Evolutionary conservation across 345 rosid species (phyloP).

Genomic region (Hypericum androsaemum): DNA sequence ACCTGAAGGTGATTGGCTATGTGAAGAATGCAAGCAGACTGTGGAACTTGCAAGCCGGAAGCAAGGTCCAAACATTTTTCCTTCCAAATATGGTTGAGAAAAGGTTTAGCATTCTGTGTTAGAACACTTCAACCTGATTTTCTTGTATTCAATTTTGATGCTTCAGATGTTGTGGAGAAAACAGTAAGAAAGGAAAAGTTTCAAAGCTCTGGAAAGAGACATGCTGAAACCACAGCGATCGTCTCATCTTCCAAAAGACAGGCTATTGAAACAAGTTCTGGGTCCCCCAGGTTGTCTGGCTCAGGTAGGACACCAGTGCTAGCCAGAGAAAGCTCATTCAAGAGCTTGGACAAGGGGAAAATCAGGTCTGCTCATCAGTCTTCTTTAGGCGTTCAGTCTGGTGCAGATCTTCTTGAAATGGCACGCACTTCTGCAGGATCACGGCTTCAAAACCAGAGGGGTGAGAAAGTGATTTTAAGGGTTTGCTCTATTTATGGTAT

Average conservation of each 20-base stretch:
- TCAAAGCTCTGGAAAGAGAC: constrained; percentile 46
- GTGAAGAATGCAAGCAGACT: constrained; percentile 84
- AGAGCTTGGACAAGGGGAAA: constrained; percentile 39
- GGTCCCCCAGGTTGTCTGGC: constrained; percentile 53
- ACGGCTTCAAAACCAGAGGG: constrained; percentile 42
- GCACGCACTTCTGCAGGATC: constrained; percentile 32
- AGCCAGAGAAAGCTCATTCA: constrained; percentile 30
- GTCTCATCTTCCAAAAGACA: constrained; percentile 45
- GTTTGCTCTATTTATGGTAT: neutral
- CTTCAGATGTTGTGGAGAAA: constrained; percentile 46
- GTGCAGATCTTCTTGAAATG: constrained; percentile 34
- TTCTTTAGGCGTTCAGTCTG: constrained; percentile 30
- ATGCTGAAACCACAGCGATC: constrained; percentile 41
- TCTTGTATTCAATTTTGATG: constrained; percentile 27
- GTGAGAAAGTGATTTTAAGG: constrained; percentile 23
- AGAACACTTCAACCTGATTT: constrained; percentile 5
- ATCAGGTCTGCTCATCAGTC: constrained; percentile 36
- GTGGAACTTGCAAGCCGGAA: constrained; percentile 62
- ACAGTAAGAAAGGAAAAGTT: constrained; percentile 24
- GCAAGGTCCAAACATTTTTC: constrained; percentile 38
- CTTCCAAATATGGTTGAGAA: neutral
- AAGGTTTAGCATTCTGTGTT: neutral
- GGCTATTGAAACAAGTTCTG: constrained; percentile 44
- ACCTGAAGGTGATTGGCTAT: constrained; percentile 92
- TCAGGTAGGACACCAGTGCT: constrained; percentile 34